Evolutionary conservation across 192 early-diverging fungal genomes (phyloP), one percentile per base, ranked within the genome.

Genomic region (Ambispora gerdemannii): DNA sequence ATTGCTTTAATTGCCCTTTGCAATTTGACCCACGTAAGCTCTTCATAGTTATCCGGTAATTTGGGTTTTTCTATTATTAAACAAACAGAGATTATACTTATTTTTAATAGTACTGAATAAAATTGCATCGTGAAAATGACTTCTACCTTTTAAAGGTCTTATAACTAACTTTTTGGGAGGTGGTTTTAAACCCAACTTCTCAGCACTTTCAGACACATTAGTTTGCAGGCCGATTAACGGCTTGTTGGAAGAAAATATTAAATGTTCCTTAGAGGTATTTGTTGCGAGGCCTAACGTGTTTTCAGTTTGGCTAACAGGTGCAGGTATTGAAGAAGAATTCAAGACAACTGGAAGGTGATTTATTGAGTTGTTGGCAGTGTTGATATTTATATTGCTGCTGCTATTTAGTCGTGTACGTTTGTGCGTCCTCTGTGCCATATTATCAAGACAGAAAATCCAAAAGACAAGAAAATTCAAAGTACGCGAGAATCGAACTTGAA

Each of bases 1-100:
- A 95, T 91, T n/a, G 89, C 89, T 4, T 80, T 78, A 27, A 95
- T 86, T 10, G 92, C 92, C 10, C 60, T 66, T 51, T 89, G 80
- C 4, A 95, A 82, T 20, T 85, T 80, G 27, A 68, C 71, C 80
- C 89, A 89, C 7, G 88, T 88, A 52, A 81, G 81, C 4, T 79
- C 71, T 55, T 90, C 85, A 75, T 86, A 95, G 50, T 84, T 82
- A 27, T 78, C 80, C 10, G 93, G 92, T 30, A 93, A 71, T 25
- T 75, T 69, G 7, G 84, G 84, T 66, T 79, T 86, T 30, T 74
- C 82, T 83, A 63, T 36, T 32, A 19, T 17, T 25, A 11, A 6
- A 53, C 24, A 11, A 60, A 63, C 8, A n/a, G 8, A 30, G 25
- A 25, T 43, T 49, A 34, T 22, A 31, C 28, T 50, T 50, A 2